Base-by-base conservation (phyloP, 2,329 filamentous ascomycete genomes). In the Tolypocladium tundrense region DNA sequence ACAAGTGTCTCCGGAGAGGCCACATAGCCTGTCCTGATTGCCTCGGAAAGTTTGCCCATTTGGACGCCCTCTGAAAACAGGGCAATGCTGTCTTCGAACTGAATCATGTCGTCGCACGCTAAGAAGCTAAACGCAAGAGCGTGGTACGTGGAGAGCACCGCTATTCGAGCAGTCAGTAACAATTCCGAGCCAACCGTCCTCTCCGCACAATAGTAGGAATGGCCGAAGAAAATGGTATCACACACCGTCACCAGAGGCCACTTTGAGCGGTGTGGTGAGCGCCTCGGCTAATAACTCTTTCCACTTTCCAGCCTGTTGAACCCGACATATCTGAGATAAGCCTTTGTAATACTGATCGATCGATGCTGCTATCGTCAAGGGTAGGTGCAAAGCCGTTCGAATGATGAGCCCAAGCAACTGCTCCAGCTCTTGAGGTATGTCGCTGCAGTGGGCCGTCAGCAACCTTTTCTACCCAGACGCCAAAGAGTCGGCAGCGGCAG, bases 81-180 rank as follows among this genome's bases (percentile, higher is more conserved):
- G 19, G 58, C 58, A 6, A 76, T 68, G 19, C 76, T 72, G 14
- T 66, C 61, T 60, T 81, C 74, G 41, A 83, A 71, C 8, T 77
- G 64, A 1, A 57, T 45, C 2, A 83, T 57, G 16, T 74, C 65
- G 14, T 65, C 63, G 16, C 65, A 65, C 1, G 72, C 66, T 11
- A 80, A 59, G 58, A 78, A 78, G 4, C 65, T 64, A n/a, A 68
- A 64, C 2, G 71, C 72, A 55, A 79, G 69, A 4, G 71, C 69
- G 27, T 60, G 58, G 42, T 77, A 77, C 0, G 70, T 69, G 13
- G 57, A 37, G 11, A 41, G 43, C 27, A 56, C 58, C 59, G 37
- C 57, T 55, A 5, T 31, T 35, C 21, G 19, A 19, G 13, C 14
- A 6, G 21, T 57, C 9, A 54, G 37, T 24, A 52, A 13, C 4